phyloP scores from a whole-genome alignment of 306 rosid genomes.

The Cicer chorassanicum region DNA sequence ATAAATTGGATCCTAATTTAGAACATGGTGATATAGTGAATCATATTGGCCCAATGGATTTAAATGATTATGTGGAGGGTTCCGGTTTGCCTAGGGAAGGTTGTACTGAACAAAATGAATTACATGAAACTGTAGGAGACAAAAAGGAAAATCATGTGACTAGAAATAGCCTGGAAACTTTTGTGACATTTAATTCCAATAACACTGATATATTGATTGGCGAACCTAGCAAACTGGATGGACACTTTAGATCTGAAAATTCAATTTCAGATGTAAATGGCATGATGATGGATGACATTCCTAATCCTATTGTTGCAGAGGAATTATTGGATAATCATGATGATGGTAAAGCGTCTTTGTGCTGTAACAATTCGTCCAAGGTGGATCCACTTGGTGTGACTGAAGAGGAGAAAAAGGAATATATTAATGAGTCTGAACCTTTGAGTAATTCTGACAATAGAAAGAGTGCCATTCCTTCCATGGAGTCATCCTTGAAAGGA shows the following conservation, averaged over 20 bases:
- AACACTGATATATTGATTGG: slow-evolving; percentile 9
- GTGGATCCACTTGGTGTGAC: slow-evolving; percentile 39
- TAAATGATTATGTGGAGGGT: slow-evolving; percentile 37
- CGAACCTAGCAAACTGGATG: slow-evolving; percentile 38
- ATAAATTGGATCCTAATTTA: slow-evolving; percentile 36
- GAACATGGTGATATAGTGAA: slow-evolving; percentile 26
- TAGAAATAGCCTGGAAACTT: slow-evolving; percentile 42
- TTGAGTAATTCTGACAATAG: slow-evolving; percentile 47
- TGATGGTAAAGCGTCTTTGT: slow-evolving; percentile 41
- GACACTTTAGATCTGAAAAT: slow-evolving; percentile 47
- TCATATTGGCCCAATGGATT: slow-evolving; percentile 41
- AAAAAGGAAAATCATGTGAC: slow-evolving; percentile 46
- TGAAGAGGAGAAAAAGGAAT: slow-evolving; percentile 48
- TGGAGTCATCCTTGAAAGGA: slow-evolving; percentile 46
- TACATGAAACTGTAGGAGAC: slow-evolving; percentile 47
- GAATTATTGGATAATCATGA: slow-evolving; percentile 49
- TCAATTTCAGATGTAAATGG: slow-evolving; percentile 48
- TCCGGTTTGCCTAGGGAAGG: slow-evolving; percentile 43
- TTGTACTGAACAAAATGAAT: slow-evolving; percentile 42
- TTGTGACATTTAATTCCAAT: slow-evolving; percentile 37
- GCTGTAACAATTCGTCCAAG: slow-evolving; percentile 24
- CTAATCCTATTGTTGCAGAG: slow-evolving; percentile 48
- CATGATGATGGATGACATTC: slow-evolving; percentile 47
- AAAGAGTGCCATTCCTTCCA: slow-evolving; percentile 41
- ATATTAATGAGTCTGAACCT: slow-evolving; percentile 46